A percentile compares a stretch with the other conserved stretches of the same genome.
These are phyloP conservation scores for Eucalyptus paniculata DNA, from an alignment of 345 rosid genomes.

Conservation along the genomic window DNA sequence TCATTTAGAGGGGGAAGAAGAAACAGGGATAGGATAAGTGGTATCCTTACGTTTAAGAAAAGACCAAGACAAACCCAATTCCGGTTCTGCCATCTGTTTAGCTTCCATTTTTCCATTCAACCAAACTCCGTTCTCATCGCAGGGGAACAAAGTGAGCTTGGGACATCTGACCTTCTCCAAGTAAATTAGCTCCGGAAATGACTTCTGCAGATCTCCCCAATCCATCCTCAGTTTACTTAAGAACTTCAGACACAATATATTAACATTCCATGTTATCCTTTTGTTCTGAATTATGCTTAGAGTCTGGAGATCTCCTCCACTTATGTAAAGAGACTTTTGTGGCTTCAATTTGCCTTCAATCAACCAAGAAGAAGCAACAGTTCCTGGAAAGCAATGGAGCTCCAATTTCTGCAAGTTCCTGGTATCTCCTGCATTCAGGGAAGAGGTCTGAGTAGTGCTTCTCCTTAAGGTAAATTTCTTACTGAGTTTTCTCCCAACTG, in stretches of 20 bases:
- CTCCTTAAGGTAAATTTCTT: background rate
- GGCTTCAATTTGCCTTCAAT: background rate
- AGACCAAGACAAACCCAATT: background rate
- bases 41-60: background rate
- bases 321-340: background rate
- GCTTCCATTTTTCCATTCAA: background rate
- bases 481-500: background rate
- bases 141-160: conserved; percentile 14
- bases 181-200: conserved; percentile 8
- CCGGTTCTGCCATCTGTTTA: background rate
- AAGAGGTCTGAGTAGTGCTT: background rate
- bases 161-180: conserved; percentile 22
- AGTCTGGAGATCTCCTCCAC: conserved; percentile 9
- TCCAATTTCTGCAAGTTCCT: conserved; percentile 2
- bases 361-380: background rate
- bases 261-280: background rate
- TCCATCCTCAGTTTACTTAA: background rate
- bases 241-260: conserved; percentile 5
- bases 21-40: background rate
- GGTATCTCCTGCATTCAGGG: background rate
- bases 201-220: conserved; percentile 2
- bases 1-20: background rate
- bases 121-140: conserved; percentile 15
- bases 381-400: background rate
- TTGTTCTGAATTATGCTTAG: background rate